Conservation (phyloP, 352 stramenopile genomes). For the Pythium chondricola region DNA sequence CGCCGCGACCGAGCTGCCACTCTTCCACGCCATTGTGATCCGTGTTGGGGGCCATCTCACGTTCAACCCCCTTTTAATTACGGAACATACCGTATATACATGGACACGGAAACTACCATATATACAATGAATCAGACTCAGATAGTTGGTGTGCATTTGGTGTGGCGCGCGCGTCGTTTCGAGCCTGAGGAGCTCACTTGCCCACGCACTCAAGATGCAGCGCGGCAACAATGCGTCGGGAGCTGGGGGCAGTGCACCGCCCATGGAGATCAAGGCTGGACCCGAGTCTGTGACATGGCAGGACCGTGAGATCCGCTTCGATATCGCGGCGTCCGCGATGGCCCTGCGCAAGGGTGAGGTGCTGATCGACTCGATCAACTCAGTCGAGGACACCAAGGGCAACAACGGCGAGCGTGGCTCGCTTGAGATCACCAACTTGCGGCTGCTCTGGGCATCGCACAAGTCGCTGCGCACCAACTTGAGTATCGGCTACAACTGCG, state of each 20-base stretch:
- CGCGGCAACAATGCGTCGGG: background rate
- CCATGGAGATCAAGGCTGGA: conserved; percentile 48
- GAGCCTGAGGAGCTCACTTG: background rate
- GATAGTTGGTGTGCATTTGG: too few species aligned
- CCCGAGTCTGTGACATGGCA: conserved; percentile 80
- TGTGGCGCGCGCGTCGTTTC: conserved; percentile 1
- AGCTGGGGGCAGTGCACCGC: background rate
- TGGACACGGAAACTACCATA: too few species aligned
- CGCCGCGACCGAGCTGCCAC: conserved; percentile 1
- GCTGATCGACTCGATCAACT: conserved; percentile 90
- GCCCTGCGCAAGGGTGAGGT: conserved; percentile 74
- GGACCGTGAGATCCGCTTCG: conserved; percentile 89
- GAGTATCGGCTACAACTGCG: conserved; percentile 81
- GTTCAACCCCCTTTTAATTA: too few species aligned
- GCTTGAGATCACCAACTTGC: conserved; percentile 90
- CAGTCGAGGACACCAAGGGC: conserved; percentile 92
- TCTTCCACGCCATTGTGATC: conserved; percentile 18
- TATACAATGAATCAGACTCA: too few species aligned
- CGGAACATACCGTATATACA: too few species aligned
- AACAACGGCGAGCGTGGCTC: conserved; percentile 90
- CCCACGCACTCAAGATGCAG: conserved; percentile 1
- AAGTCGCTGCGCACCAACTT: conserved; percentile 82
- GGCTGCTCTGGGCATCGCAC: conserved; percentile 89
- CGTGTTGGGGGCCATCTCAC: too few species aligned
- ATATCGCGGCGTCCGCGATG: conserved; percentile 54